Evolutionary conservation across 164 flowering plant species (phyloP).

Genomic region (Chloranthus sessilifolius): DNA sequence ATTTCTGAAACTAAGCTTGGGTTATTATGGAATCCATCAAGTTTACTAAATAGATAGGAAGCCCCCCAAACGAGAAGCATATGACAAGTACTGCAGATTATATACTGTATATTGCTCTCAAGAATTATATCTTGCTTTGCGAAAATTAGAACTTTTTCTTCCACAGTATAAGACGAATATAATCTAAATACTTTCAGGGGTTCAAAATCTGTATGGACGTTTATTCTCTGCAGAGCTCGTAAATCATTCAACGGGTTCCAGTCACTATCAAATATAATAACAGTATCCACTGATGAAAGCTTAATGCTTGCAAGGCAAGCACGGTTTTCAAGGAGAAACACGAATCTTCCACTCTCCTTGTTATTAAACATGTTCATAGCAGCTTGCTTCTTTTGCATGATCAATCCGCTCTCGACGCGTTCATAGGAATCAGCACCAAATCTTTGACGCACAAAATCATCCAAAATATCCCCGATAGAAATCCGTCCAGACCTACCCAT

Average conservation of each 20-base stretch:
- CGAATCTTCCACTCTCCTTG: conserved; percentile 55
- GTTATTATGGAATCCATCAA: conserved; percentile 54
- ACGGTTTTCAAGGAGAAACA: conserved; percentile 69
- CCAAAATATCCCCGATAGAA: conserved; percentile 64
- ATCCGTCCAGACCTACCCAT: conserved; percentile 45
- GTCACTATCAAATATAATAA: conserved; percentile 70
- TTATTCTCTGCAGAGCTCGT: conserved; percentile 55
- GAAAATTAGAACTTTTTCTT: conserved; percentile 61
- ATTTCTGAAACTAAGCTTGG: conserved; percentile 8
- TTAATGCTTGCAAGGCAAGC: conserved; percentile 78
- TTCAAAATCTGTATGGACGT: conserved; percentile 46
- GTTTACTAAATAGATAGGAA: conserved; percentile 40
- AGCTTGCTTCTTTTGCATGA: conserved; percentile 45
- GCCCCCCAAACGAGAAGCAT: conserved; percentile 81
- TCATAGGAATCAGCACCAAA: conserved; percentile 81
- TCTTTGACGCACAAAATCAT: conserved; percentile 67
- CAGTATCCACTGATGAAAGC: conserved; percentile 54
- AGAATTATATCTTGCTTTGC: conserved; percentile 41
- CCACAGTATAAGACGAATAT: conserved; percentile 68
- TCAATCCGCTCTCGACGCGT: conserved; percentile 50
- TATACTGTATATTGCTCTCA: conserved; percentile 38
- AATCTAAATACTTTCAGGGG: conserved; percentile 66
- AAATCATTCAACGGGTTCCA: conserved; percentile 81
- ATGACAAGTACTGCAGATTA: conserved; percentile 33
- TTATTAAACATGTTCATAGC: conserved; percentile 64